Conservation (phyloP, 2,329 filamentous ascomycete genomes). For the Fusarium piperis region DNA sequence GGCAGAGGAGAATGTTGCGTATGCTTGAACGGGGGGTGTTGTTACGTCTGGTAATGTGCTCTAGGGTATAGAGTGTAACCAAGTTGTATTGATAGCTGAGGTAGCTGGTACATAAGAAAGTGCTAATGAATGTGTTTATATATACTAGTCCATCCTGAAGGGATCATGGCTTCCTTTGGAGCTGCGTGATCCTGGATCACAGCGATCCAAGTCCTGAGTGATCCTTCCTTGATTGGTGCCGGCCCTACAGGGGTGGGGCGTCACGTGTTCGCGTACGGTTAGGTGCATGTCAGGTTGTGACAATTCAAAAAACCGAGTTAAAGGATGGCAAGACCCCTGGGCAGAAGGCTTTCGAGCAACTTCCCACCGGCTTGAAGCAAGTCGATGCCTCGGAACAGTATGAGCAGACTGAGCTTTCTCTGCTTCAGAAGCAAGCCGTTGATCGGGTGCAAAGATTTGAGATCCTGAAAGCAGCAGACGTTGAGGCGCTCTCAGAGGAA, state of each 20-base stretch:
- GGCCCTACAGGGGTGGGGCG: too few species aligned
- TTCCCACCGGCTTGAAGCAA: slow-evolving; percentile 67
- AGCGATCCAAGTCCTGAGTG: too few species aligned
- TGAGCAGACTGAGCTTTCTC: slow-evolving; percentile 57
- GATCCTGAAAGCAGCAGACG: slow-evolving; percentile 69
- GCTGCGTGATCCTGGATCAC: too few species aligned
- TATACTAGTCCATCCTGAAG: too few species aligned
- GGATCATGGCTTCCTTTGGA: too few species aligned
- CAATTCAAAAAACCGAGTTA: slow-evolving; percentile 52
- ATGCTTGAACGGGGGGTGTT: neutral
- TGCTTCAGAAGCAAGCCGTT: slow-evolving; percentile 68
- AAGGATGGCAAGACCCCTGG: slow-evolving; percentile 62
- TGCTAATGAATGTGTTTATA: neutral
- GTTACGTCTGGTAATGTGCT: too few species aligned
- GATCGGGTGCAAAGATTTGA: slow-evolving; percentile 72
- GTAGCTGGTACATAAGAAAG: neutral
- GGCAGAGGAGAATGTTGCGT: too few species aligned
- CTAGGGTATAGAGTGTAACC: too few species aligned
- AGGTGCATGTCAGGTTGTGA: too few species aligned
- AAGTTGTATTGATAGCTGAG: too few species aligned
- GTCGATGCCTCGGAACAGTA: slow-evolving; percentile 60
- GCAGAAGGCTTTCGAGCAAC: slow-evolving; percentile 65
- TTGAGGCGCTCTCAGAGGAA: slow-evolving; percentile 75
- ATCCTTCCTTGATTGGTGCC: too few species aligned
- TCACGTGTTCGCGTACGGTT: too few species aligned